Base-by-base conservation (phyloP, 2,329 filamentous ascomycete species). In the Cladosporium sphaerospermum region DNA sequence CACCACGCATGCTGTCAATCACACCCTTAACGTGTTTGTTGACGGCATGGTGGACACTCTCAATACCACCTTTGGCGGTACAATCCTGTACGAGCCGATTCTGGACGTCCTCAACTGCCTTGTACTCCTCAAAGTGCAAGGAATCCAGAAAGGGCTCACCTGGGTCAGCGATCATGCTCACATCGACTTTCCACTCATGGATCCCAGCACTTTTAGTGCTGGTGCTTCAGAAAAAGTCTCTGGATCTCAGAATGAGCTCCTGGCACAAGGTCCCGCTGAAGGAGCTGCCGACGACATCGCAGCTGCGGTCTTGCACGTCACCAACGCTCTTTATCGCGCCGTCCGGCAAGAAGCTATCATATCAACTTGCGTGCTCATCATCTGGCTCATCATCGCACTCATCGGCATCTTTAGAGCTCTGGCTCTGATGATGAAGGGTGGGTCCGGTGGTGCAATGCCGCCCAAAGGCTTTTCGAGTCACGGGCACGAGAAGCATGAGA, bases 151-250 rank as follows among this genome's bases (percentile, higher is more conserved):
- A 65, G 93, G 87, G 10, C 78, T 97, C n/a, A 95, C 88, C 1
- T 99, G 92, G 92, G 87, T 96, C 9, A 82, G 88, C 63, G 85
- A 97, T 60, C 76, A 97, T 67, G 89, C 93, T 3, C 81, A 93
- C 57, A 79, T 99, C 61, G 75, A 82, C 55, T 86, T 99, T 61
- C 93, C 93, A 0, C 71, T 81, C 50, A 83, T 97, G 56, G 77
- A 82, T 23, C 85, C 88, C 62, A 80, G 96, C 67, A 88, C 87
- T 1, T 95, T 97, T 72, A 92, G 88, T 54, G 74, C 85, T 50
- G 90, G 91, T 40, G 88, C 91, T 53, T 74, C 82, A 32, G 76
- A 74, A 23, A 77, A 77, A 61, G 69, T 81, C 44, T 69, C 58
- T 31, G 61, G 73, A 54, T 80, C 79, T 51, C 81, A 86, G 49